A percentile compares a stretch with the other conserved stretches of the same genome.
Evolutionary conservation across 805 yeast genomes (phyloP).

Genomic region (Metschnikowia lochheadii): DNA sequence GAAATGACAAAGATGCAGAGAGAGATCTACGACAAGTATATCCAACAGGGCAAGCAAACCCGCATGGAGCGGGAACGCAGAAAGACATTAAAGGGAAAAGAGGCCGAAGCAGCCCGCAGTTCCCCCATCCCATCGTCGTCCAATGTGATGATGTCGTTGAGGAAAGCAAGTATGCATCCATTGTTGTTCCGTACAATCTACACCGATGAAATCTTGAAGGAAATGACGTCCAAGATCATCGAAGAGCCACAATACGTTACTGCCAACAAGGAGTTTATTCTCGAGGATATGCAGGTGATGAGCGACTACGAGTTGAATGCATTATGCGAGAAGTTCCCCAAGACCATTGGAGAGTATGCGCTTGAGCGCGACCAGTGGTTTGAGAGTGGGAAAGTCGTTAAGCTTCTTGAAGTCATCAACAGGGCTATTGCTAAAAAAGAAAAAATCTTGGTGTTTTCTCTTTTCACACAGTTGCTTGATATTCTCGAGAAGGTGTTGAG

Average conservation of each 20-base stretch:
- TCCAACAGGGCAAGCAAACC: conserved; percentile 41
- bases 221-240: conserved; percentile 79
- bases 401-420: conserved; percentile 55
- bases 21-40: conserved; percentile 56
- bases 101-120: conserved; percentile 30
- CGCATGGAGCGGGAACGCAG: conserved; percentile 43
- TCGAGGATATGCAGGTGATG: conserved; percentile 95
- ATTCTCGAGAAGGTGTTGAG: conserved; percentile 75
- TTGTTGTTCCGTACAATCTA: conserved; percentile 69
- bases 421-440: conserved; percentile 55
- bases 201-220: conserved; percentile 47
- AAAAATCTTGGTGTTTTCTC: conserved; percentile 78
- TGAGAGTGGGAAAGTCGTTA: conserved; percentile 70
- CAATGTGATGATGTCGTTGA: conserved; percentile 78
- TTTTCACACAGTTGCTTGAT: conserved; percentile 89
- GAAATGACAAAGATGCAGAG: conserved; percentile 54
- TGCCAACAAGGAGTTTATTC: conserved; percentile 74
- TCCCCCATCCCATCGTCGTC: conserved; percentile 44
- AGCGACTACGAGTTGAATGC: conserved; percentile 81
- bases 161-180: conserved; percentile 94
- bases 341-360: conserved; percentile 50
- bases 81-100: conserved; percentile 32
- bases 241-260: conserved; percentile 72
- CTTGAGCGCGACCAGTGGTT: conserved; percentile 53
- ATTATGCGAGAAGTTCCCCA: conserved; percentile 69